These are phyloP conservation scores for Herpetomonas tarakana DNA, from an alignment of 208 protist genomes.

Conservation along the genomic window DNA sequence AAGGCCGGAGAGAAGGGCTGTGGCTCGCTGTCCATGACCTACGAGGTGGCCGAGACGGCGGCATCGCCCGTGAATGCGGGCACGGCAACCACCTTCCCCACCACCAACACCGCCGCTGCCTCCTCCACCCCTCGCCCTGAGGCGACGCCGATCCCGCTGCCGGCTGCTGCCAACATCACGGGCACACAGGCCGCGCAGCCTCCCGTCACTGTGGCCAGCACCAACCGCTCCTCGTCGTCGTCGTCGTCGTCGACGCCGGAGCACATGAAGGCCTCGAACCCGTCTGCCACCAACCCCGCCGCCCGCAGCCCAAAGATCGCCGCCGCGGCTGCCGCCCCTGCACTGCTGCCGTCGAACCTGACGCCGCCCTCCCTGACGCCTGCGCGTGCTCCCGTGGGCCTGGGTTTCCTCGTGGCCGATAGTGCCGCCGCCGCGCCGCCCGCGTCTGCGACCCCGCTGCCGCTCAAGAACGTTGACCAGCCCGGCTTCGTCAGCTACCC, in stretches of 20 bases:
- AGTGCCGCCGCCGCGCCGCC: conserved; percentile 3
- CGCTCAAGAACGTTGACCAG: not conserved
- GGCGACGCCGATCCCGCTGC: not conserved
- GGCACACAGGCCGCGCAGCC: conserved; percentile 14
- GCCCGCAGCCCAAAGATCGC: not conserved
- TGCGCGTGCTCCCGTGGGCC: conserved; percentile 4
- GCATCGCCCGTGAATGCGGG: not conserved
- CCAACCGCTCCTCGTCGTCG: conserved; percentile 5
- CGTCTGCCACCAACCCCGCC: conserved; percentile 3
- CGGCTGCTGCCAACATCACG: conserved; percentile 14
- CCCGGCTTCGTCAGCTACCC: conserved; percentile 9
- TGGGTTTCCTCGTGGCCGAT: conserved; percentile 9
- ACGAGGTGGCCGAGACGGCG: conserved; percentile 33
- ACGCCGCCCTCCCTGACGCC: conserved; percentile 15
- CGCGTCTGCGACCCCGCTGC: not conserved
- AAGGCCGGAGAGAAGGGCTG: conserved; percentile 45
- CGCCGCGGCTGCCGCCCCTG: not conserved
- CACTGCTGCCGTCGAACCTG: conserved; percentile 13
- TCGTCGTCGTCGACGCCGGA: conserved; percentile 7
- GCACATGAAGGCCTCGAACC: conserved; percentile 2
- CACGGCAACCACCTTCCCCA: conserved; percentile 1
- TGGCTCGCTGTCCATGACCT: conserved; percentile 49
- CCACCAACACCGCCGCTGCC: not conserved
- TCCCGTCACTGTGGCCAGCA: conserved; percentile 1
- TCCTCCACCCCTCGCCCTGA: not conserved